Evolutionary conservation across 495 filamentous ascomycete genomes (phyloP).

Genomic region (Pyrenula massariospora): DNA sequence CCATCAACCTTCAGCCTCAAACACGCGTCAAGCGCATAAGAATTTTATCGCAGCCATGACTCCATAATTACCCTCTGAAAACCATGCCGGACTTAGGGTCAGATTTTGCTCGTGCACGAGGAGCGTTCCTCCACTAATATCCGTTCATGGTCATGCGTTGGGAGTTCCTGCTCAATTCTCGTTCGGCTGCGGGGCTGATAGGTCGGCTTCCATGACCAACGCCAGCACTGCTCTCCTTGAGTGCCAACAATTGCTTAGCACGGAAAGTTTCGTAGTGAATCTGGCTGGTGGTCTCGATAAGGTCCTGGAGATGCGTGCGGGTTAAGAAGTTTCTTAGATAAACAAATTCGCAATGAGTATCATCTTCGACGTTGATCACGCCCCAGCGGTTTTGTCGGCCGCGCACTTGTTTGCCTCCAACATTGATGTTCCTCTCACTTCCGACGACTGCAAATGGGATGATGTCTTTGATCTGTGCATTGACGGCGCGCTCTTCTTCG

Average conservation of each 20-base stretch:
- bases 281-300: conserved; percentile 99
- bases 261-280: conserved; percentile 99
- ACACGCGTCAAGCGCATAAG: background rate
- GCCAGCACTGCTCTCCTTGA: conserved; percentile 94
- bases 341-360: conserved; percentile 99
- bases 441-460: conserved; percentile 98
- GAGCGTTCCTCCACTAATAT: conserved; percentile 41
- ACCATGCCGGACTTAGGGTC: background rate
- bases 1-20: background rate
- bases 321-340: conserved; percentile 97
- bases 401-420: conserved; percentile 95
- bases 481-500: conserved; percentile 87
- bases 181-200: conserved; percentile 86
- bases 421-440: conserved; percentile 93
- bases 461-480: conserved; percentile 91
- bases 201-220: conserved; percentile 76
- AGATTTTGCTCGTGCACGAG: background rate
- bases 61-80: background rate
- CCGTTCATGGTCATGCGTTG: conserved; percentile 98
- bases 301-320: conserved; percentile 89
- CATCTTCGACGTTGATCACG: conserved; percentile 98
- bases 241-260: conserved; percentile 92
- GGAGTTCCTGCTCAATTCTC: conserved; percentile 91
- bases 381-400: conserved; percentile 98
- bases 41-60: background rate